Evolutionary conservation across 805 yeast species (phyloP).

Genomic region (Metschnikowia colocasiae): DNA sequence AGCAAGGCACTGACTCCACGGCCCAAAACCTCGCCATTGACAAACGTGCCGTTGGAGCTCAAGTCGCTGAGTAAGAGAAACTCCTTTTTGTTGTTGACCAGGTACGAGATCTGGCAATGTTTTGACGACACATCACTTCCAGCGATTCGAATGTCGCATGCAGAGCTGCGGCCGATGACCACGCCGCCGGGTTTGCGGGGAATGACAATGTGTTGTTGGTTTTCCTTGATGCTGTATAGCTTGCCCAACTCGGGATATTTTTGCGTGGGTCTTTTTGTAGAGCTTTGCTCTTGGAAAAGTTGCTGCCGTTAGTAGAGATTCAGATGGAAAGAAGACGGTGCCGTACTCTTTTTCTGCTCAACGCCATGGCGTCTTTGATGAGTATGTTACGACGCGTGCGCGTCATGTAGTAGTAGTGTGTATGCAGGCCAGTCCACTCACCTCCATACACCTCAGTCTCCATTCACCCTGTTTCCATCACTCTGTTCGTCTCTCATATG

Average conservation of each 20-base stretch:
- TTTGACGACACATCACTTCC: slow-evolving; percentile 62
- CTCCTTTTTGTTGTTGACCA: slow-evolving; percentile 32
- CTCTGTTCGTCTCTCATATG: slow-evolving; percentile 2
- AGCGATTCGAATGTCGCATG: slow-evolving; percentile 52
- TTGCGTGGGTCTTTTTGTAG: slow-evolving; percentile 18
- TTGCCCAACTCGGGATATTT: slow-evolving; percentile 22
- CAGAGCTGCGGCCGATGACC: slow-evolving; percentile 53
- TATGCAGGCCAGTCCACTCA: background rate
- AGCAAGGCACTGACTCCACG: slow-evolving; percentile 47
- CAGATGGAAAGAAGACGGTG: no score
- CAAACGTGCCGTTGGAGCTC: slow-evolving; percentile 63
- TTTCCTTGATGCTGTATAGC: slow-evolving; percentile 21
- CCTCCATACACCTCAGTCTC: background rate
- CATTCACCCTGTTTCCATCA: background rate
- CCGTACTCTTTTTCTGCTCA: slow-evolving; percentile 26
- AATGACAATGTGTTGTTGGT: slow-evolving; percentile 21
- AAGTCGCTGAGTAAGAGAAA: slow-evolving; percentile 50
- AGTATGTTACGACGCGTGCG: background rate
- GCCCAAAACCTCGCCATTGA: slow-evolving; percentile 55
- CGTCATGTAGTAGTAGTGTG: background rate
- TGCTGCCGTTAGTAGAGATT: slow-evolving; percentile 18
- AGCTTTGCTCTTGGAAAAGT: slow-evolving; percentile 9
- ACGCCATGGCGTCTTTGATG: slow-evolving; percentile 17
- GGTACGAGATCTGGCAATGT: slow-evolving; percentile 54
- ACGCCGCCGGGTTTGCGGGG: slow-evolving; percentile 26